Evolutionary conservation across 805 yeast species (phyloP).

Genomic region (Nakazawaea anatomiae): DNA sequence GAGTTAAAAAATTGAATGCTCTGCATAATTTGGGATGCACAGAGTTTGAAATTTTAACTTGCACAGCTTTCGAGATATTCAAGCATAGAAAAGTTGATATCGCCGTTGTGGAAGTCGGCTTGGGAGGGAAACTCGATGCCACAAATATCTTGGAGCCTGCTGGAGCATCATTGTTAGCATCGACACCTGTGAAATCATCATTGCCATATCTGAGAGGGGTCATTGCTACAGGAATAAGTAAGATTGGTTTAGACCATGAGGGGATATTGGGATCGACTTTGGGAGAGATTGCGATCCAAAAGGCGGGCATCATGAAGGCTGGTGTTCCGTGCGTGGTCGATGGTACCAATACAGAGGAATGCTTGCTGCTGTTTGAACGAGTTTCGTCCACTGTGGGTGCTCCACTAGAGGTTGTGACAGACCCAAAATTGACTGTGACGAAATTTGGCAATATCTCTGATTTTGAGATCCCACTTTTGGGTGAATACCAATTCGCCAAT

Average conservation of each 20-base stretch:
- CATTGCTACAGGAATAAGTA: conserved; percentile 68
- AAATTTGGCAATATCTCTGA: conserved; percentile 12
- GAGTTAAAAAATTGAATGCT: conserved; percentile 36
- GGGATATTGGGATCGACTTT: conserved; percentile 64
- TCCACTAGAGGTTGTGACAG: conserved; percentile 15
- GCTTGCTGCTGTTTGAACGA: conserved; percentile 36
- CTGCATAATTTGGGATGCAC: conserved; percentile 56
- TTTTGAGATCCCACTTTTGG: conserved; percentile 51
- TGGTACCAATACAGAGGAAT: conserved; percentile 52
- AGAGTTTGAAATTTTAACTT: conserved; percentile 83
- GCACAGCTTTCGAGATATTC: conserved; percentile 78
- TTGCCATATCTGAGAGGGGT: conserved; percentile 27
- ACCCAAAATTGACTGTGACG: conserved; percentile 3
- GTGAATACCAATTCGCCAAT: conserved; percentile 69
- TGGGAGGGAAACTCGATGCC: conserved; percentile 88
- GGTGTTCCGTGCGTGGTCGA: conserved; percentile 66
- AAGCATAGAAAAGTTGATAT: conserved; percentile 50
- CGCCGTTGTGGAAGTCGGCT: conserved; percentile 90
- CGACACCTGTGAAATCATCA: too few relatives aligned
- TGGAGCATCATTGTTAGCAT: too few relatives aligned
- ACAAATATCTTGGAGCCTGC: conserved; percentile 60
- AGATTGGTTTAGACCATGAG: conserved; percentile 85
- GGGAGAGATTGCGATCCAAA: conserved; percentile 62
- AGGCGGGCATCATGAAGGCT: conserved; percentile 78
- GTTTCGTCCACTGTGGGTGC: conserved; percentile 30